phyloP scores from a whole-genome alignment of 306 rosid genomes.

The Prunus campanulata region DNA sequence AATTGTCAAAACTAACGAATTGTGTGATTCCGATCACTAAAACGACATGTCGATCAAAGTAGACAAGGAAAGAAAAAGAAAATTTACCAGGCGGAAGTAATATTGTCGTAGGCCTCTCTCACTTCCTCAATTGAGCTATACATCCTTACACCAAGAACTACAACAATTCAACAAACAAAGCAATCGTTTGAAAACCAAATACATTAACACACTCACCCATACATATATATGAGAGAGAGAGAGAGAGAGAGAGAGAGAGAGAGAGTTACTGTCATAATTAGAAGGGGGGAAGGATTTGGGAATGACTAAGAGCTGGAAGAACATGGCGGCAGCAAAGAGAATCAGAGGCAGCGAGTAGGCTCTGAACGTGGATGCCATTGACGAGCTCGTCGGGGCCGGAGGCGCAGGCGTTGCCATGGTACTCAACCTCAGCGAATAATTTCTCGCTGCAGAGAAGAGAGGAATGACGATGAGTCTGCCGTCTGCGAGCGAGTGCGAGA shows the following conservation, averaged over 20 bases:
- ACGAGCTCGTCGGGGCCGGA: slow-evolving; percentile 24
- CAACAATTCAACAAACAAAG: not conserved
- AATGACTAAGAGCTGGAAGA: slow-evolving; percentile 70
- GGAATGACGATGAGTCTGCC: not conserved
- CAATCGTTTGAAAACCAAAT: not conserved
- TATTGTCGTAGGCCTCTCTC: slow-evolving; percentile 53
- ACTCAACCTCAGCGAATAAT: slow-evolving; percentile 5
- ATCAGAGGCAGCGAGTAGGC: slow-evolving; percentile 66
- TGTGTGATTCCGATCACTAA: not conserved
- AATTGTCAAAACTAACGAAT: not conserved
- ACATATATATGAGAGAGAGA: not conserved
- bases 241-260: not conserved
- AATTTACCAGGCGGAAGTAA: slow-evolving; percentile 58
- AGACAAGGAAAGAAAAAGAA: not conserved
- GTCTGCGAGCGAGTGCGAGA: not conserved
- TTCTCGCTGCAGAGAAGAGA: not conserved
- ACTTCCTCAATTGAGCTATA: slow-evolving; percentile 60
- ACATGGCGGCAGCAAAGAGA: slow-evolving; percentile 63
- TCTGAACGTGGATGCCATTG: slow-evolving; percentile 52
- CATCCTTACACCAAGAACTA: slow-evolving; percentile 57
- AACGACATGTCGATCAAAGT: not conserved
- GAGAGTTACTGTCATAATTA: slow-evolving; percentile 63
- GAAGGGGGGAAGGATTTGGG: slow-evolving; percentile 84
- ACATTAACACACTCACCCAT: not conserved
- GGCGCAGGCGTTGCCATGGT: slow-evolving; percentile 42